These are phyloP conservation scores for Parastagonospora nodorum DNA, from an alignment of 2,329 filamentous ascomycete species.

Conservation along the genomic window DNA sequence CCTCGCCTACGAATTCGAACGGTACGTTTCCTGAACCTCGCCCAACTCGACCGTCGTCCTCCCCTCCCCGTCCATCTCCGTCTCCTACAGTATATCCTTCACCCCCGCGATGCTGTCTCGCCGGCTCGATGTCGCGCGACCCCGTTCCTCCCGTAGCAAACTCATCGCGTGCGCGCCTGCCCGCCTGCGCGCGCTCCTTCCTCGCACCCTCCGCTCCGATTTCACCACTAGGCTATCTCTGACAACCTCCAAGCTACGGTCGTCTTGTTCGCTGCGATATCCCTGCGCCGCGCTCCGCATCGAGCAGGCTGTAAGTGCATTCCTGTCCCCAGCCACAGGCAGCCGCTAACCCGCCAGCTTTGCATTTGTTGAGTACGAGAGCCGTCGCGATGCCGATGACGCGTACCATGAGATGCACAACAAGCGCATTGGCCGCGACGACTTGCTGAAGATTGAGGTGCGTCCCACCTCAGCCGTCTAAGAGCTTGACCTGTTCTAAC, in stretches of 20 bases:
- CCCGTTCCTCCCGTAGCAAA: constrained; percentile 5
- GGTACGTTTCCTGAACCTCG: constrained; percentile 76
- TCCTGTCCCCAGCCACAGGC: not conserved
- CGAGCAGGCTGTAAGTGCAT: constrained; percentile 88
- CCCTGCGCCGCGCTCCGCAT: constrained; percentile 89
- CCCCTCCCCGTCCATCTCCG: constrained; percentile 33
- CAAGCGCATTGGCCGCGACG: constrained; percentile 95
- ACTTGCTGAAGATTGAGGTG: constrained; percentile 97
- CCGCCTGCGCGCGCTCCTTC: constrained; percentile 27
- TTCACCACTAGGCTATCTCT: constrained; percentile 43
- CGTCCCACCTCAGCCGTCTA: constrained; percentile 1
- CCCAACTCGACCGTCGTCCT: constrained; percentile 38
- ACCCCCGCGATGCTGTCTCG: constrained; percentile 9
- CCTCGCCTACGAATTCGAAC: constrained; percentile 99
- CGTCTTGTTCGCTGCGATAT: constrained; percentile 98
- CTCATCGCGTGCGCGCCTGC: constrained; percentile 6
- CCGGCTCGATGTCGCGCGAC: not conserved
- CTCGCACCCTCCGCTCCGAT: constrained; percentile 23
- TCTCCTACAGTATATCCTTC: constrained; percentile 6
- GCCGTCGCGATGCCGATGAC: constrained; percentile 96
- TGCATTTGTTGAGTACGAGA: constrained; percentile 99
- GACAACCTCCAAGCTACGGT: constrained; percentile 75
- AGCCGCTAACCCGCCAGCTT: constrained; percentile 68
- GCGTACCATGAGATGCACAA: constrained; percentile 99
- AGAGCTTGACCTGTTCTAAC: constrained; percentile 8